These are phyloP conservation scores for Penicillium parvum DNA, from an alignment of 495 filamentous ascomycete genomes.

Conservation along the genomic window DNA sequence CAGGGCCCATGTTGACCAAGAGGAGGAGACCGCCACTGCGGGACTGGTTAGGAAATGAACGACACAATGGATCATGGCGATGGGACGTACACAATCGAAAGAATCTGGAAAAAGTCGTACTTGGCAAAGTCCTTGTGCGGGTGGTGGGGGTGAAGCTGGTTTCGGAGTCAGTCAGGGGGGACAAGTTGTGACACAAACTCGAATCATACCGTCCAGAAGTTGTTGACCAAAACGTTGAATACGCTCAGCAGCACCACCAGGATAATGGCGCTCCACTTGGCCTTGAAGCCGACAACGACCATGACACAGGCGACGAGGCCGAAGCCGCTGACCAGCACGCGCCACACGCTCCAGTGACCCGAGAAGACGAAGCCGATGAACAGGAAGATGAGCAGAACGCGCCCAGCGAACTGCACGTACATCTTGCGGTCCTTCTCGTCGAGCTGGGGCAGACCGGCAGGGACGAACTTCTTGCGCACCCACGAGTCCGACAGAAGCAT, in stretches of 20 bases:
- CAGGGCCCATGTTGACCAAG: slow-evolving; percentile 96
- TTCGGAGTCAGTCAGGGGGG: slow-evolving; percentile 20
- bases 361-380: slow-evolving; percentile 96
- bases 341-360: slow-evolving; percentile 83
- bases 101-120: slow-evolving; percentile 99
- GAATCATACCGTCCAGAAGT: slow-evolving; percentile 96
- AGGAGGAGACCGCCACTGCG: slow-evolving; percentile 81
- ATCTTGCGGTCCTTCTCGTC: slow-evolving; percentile 99
- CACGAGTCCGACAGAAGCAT: slow-evolving; percentile 98
- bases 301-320: slow-evolving; percentile 92
- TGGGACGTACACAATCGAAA: slow-evolving; percentile 84
- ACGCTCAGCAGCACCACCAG: slow-evolving; percentile 91
- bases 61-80: neutral
- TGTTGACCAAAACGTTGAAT: slow-evolving; percentile 97
- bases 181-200: neutral
- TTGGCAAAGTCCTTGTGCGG: slow-evolving; percentile 99
- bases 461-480: slow-evolving; percentile 96
- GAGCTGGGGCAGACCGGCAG: slow-evolving; percentile 85
- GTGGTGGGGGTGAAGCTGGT: slow-evolving; percentile 92
- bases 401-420: slow-evolving; percentile 97
- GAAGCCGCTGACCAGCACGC: slow-evolving; percentile 74
- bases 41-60: slow-evolving; percentile 14
- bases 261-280: slow-evolving; percentile 94
- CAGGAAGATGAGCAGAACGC: slow-evolving; percentile 94
- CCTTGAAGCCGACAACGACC: slow-evolving; percentile 99